phyloP scores from a whole-genome alignment of 768 basidiomycete species.

The Collybiopsis confluens region DNA sequence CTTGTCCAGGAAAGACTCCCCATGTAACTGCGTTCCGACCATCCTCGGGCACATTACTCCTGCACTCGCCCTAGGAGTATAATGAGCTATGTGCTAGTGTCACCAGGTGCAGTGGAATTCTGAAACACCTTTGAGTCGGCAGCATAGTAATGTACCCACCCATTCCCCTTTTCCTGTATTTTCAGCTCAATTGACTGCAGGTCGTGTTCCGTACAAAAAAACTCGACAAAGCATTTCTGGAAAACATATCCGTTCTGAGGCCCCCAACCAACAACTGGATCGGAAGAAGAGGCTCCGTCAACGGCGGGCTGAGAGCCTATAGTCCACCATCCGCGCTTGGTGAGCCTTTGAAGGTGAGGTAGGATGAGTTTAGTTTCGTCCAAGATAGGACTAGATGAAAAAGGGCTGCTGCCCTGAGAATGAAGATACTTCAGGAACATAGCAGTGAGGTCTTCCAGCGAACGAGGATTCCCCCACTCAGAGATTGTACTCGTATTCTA shows the following conservation, averaged over 20 bases:
- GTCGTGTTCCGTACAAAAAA: constrained; percentile 69
- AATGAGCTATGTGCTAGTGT: not conserved
- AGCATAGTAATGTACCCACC: constrained; percentile 84
- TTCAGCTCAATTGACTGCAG: constrained; percentile 57
- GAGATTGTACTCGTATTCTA: constrained; percentile 60
- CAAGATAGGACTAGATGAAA: constrained; percentile 79
- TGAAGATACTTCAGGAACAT: constrained; percentile 82
- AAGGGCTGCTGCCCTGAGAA: constrained; percentile 77
- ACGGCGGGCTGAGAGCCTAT: constrained; percentile 95
- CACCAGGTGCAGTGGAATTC: not conserved
- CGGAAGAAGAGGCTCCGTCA: constrained; percentile 70
- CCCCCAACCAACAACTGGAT: constrained; percentile 89
- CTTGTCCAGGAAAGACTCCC: constrained; percentile 97
- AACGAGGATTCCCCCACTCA: constrained; percentile 74
- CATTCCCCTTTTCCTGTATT: constrained; percentile 48
- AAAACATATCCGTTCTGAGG: constrained; percentile 91
- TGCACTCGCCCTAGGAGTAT: constrained; percentile 62
- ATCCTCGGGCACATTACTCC: constrained; percentile 73
- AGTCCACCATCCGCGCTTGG: constrained; percentile 86
- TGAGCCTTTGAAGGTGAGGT: constrained; percentile 70
- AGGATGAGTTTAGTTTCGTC: constrained; percentile 81
- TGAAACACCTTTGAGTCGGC: constrained; percentile 64
- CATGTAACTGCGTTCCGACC: constrained; percentile 95
- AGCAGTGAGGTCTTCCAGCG: constrained; percentile 62
- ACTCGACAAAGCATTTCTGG: constrained; percentile 97